Evolutionary conservation across 116 monocot genomes (phyloP), one percentile per base, ranked within the genome.

Genomic region (Phalaenopsis hybrid): DNA sequence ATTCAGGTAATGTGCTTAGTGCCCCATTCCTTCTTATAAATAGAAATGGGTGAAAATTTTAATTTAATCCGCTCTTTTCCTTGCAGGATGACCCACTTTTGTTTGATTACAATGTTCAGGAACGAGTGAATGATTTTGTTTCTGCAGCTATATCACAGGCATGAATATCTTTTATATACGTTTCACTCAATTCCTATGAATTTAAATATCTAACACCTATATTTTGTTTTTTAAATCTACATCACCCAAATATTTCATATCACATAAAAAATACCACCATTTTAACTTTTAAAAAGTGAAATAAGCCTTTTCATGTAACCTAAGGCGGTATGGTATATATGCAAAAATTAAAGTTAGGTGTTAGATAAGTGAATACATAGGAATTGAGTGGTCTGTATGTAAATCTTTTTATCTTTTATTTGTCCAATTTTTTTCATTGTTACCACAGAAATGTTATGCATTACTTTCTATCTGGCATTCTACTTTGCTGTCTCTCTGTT

Each of bases 91-190:
- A 99, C 80, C 86, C 80, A 11, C 83, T 86, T 81, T 87, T 99
- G 75, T 95, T 99, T 84, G 95, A 99, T 83, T 99, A 99, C 85
- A 99, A 99, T 88, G 95, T 99, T 81, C 77, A 95, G 87, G 92
- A 99, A 79, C 86, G 99, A 79, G 99, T 99, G 51, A 85, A 95
- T 85, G 99, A 92, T 86, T 99, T 99, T 87, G 95, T 99, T 58
- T 86, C 85, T 77, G 93, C 90, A 87, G 99, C 99, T 83, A 8
- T 95, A 81, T 77, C 83, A 78, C 99, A 99, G 93, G 99, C 93
- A 87, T 37, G 57, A 43, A 33, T 18, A 61, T 51, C 11, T 51
- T 51, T 51, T 51, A 11, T 69, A n/a, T n/a, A n/a, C n/a, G n/a
- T n/a, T n/a, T n/a, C n/a, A n/a, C n/a, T n/a, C n/a, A n/a, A n/a